Base-by-base conservation (phyloP, 768 basidiomycete species). In the Astraeus odoratus region DNA sequence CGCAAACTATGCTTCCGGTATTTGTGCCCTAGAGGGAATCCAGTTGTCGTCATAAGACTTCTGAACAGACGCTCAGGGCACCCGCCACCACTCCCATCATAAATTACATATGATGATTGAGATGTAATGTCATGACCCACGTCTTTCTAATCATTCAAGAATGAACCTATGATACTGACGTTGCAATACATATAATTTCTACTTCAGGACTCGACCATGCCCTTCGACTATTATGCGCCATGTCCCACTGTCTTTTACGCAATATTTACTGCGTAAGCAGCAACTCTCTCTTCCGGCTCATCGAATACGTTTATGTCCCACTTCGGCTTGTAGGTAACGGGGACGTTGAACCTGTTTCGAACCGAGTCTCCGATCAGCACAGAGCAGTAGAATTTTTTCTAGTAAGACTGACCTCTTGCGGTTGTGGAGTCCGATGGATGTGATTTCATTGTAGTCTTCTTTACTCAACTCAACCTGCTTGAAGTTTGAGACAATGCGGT, bases 231-330 rank as follows among this genome's bases (percentile, higher is more conserved):
- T 13, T n/a, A n/a, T n/a, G n/a, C n/a, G n/a, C n/a, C n/a, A n/a
- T n/a, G n/a, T n/a, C 5, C 30, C 30, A 20, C 20, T 7, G n/a
- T 23, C 37, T 23, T 5, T n/a, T 22, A 38, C 8, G 23, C 37
- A 10, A 38, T 38, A 23, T 38, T 25, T 6, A 38, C 37, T 38
- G 22, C 5, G 37, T 38, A 23, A 23, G 52, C 54, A 1, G 67
- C 66, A 1, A 39, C 43, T 60, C 61, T 55, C 71, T 90, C 87
- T 27, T 65, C 66, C 18, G 69, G 68, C 58, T 86, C 83, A 34
- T 69, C 70, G 58, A 90, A 92, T 41, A 85, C 61, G 60, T 82
- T 74, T 63, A 92, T 76, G 55, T 78, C 73, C 87, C 88, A 91
- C 49, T 64, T 65, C 3, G 79, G 76, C 1, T 61, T 59, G 65